These are phyloP conservation scores for Lactarius sanguifluus DNA, from an alignment of 768 basidiomycete species.

Conservation along the genomic window DNA sequence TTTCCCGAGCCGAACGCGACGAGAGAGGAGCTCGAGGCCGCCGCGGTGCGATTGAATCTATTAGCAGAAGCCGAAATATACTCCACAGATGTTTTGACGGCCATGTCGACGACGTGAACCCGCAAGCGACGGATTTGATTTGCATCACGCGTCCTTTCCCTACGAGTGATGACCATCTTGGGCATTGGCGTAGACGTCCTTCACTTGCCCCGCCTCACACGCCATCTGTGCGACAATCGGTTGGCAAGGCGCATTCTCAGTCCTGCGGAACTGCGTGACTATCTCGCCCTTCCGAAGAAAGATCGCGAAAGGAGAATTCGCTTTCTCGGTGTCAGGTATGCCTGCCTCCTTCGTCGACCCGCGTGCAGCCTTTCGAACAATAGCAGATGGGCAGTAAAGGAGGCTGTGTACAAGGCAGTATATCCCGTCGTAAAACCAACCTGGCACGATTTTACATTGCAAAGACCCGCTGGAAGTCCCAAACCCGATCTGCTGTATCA, in stretches of 20 bases:
- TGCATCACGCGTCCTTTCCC: constrained; percentile 8
- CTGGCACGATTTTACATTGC: constrained; percentile 69
- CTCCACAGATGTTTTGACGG: constrained; percentile 28
- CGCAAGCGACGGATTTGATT: not conserved
- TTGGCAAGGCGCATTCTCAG: constrained; percentile 68
- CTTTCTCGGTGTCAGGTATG: constrained; percentile 76
- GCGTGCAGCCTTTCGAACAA: constrained; percentile 9
- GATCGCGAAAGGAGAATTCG: constrained; percentile 35
- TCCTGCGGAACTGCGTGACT: constrained; percentile 41
- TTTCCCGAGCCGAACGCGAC: constrained; percentile 60
- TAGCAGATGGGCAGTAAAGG: constrained; percentile 77
- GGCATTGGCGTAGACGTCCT: constrained; percentile 79
- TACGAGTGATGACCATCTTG: constrained; percentile 55
- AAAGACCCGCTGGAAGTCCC: constrained; percentile 33
- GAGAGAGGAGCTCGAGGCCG: constrained; percentile 37
- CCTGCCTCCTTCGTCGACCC: not conserved
- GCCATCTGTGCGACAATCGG: constrained; percentile 49
- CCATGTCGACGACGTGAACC: constrained; percentile 16
- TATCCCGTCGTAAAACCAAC: constrained; percentile 59
- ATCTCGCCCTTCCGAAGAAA: constrained; percentile 39
- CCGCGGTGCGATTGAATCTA: constrained; percentile 44
- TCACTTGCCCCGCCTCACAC: constrained; percentile 61
- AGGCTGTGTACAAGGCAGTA: constrained; percentile 84
- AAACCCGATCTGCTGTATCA: constrained; percentile 45
- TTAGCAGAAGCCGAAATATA: constrained; percentile 53